Evolutionary conservation across 2,329 filamentous ascomycete species (phyloP).

Genomic region (Monosporascus sp.): DNA sequence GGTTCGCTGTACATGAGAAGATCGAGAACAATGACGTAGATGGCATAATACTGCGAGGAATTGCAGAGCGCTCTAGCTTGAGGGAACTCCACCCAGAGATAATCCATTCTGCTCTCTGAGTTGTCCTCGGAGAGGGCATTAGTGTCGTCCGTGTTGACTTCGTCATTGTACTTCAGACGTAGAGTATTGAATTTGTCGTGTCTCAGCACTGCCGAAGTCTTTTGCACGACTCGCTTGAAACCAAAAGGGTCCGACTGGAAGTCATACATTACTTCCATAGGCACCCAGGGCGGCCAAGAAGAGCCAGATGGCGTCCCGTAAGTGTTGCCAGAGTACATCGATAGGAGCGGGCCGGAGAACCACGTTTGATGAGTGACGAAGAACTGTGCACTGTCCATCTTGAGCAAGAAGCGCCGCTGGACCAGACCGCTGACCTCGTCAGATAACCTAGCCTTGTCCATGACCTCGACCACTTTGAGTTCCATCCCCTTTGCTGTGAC

Average conservation of each 20-base stretch:
- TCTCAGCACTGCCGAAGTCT: conserved; percentile 87
- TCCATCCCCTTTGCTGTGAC: conserved; percentile 97
- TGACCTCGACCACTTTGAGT: conserved; percentile 93
- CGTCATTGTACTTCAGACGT: conserved; percentile 94
- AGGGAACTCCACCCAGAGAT: conserved; percentile 94
- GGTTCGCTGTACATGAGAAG: conserved; percentile 95
- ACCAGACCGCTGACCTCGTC: conserved; percentile 94
- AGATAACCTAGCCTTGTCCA: conserved; percentile 90
- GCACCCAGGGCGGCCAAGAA: conserved; percentile 96
- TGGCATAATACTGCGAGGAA: conserved; percentile 92
- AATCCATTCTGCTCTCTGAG: conserved; percentile 80
- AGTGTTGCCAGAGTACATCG: conserved; percentile 89
- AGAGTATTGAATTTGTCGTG: conserved; percentile 99
- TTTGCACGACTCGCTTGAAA: conserved; percentile 96
- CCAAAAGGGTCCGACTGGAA: conserved; percentile 91
- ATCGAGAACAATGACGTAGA: conserved; percentile 97
- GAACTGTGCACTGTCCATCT: conserved; percentile 97
- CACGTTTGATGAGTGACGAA: conserved; percentile 95
- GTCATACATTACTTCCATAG: conserved; percentile 97
- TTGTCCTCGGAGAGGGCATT: conserved; percentile 48
- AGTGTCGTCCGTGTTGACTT: conserved; percentile 66
- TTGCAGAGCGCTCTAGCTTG: conserved; percentile 93
- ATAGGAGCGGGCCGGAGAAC: conserved; percentile 76
- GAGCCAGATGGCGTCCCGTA: conserved; percentile 83
- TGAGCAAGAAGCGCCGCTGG: conserved; percentile 86